Conservation (phyloP, 495 filamentous ascomycete genomes). For the Aspergillus mulundensis region DNA sequence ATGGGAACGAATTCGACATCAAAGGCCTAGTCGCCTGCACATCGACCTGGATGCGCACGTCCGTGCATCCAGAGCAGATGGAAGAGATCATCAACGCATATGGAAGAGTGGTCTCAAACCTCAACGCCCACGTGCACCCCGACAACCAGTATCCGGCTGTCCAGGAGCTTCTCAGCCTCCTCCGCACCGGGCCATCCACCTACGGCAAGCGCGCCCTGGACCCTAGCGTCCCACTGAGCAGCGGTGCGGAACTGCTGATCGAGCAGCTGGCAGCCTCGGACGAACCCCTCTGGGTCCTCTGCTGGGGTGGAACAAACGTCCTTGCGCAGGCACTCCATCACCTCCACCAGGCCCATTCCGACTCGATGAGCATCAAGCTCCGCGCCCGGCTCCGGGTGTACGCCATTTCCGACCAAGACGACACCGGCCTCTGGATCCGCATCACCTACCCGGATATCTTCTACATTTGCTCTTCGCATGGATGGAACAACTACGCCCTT, state of each 20-base stretch:
- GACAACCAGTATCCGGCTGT: constrained; percentile 25
- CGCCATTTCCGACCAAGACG: constrained; percentile 44
- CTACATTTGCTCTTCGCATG: constrained; percentile 42
- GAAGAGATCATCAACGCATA: constrained; percentile 37
- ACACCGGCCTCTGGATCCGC: constrained; percentile 42
- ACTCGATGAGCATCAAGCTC: too few relatives aligned
- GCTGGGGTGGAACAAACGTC: constrained; percentile 45
- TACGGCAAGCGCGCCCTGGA: not conserved
- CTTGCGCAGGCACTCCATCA: constrained; percentile 39
- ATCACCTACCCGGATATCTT: constrained; percentile 38
- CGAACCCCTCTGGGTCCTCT: constrained; percentile 35
- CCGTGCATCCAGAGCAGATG: constrained; percentile 35
- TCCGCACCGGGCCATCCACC: too few relatives aligned
- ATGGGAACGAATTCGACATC: constrained; percentile 41
- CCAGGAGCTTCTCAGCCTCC: too few relatives aligned
- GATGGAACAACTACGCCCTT: constrained; percentile 37
- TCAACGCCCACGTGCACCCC: constrained; percentile 37
- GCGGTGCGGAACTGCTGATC: constrained; percentile 30
- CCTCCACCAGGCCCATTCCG: constrained; percentile 23
- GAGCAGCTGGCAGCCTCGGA: constrained; percentile 3
- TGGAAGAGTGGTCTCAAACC: constrained; percentile 30
- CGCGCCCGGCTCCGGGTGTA: constrained; percentile 5
- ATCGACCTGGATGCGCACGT: constrained; percentile 28
- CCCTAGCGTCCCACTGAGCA: constrained; percentile 21
- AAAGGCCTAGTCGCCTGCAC: constrained; percentile 37